Percentiles rank a stretch among this genome's conserved stretches.
phyloP scores from a whole-genome alignment of 1,284 basidiomycete genomes.

The Volvariella volvacea region DNA sequence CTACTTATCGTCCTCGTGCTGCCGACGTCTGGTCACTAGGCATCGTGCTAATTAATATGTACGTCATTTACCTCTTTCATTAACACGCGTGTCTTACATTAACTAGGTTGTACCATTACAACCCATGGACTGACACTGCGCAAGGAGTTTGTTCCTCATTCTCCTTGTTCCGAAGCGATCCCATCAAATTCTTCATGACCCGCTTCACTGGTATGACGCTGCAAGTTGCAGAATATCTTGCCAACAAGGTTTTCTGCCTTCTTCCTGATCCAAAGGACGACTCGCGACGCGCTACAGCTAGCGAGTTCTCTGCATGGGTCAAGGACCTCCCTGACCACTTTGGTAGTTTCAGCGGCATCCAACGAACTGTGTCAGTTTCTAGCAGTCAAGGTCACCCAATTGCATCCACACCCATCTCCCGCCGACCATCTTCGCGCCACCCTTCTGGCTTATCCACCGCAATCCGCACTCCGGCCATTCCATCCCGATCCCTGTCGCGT shows the following conservation, averaged over 20 bases:
- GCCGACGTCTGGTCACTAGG: slow-evolving; percentile 99
- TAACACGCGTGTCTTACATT: slow-evolving; percentile 10
- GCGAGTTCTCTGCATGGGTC: slow-evolving; percentile 85
- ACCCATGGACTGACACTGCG: slow-evolving; percentile 95
- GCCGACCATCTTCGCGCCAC: slow-evolving; percentile 60
- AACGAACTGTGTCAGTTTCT: slow-evolving; percentile 51
- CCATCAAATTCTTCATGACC: slow-evolving; percentile 80
- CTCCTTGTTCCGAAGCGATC: slow-evolving; percentile 73
- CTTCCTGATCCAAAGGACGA: slow-evolving; percentile 54
- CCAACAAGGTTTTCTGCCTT: slow-evolving; percentile 83
- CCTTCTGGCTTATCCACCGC: slow-evolving; percentile 35
- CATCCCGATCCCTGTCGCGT: slow-evolving; percentile 48
- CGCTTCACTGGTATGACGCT: slow-evolving; percentile 92
- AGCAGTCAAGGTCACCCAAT: slow-evolving; percentile 55
- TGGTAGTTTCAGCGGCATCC: slow-evolving; percentile 30
- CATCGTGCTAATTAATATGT: slow-evolving; percentile 98
- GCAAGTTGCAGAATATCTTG: slow-evolving; percentile 82
- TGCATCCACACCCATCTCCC: slow-evolving; percentile 57
- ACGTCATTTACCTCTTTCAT: slow-evolving; percentile 20
- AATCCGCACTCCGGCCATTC: slow-evolving; percentile 41
- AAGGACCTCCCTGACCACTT: slow-evolving; percentile 74
- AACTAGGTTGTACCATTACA: slow-evolving; percentile 89
- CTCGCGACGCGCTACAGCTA: slow-evolving; percentile 64
- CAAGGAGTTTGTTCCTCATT: slow-evolving; percentile 78
- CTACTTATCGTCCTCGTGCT: slow-evolving; percentile 87